Percentiles rank a stretch among this genome's conserved stretches.
These are phyloP conservation scores for Lathyrus sativus DNA, from an alignment of 306 rosid species.

Conservation along the genomic window DNA sequence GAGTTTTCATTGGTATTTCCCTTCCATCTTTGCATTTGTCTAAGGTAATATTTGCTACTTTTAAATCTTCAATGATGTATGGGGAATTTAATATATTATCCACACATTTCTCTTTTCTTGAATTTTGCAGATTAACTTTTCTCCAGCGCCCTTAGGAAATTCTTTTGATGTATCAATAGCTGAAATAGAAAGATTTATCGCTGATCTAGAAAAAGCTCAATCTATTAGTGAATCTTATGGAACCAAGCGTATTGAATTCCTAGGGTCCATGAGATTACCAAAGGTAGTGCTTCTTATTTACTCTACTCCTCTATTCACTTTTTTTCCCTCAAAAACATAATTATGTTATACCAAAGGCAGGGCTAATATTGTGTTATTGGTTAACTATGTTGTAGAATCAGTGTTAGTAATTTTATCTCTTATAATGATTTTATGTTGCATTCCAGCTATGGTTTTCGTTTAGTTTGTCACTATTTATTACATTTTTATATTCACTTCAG, in stretches of 20 bases:
- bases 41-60: slow-evolving; percentile 56
- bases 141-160: slow-evolving; percentile 60
- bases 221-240: slow-evolving; percentile 43
- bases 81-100: slow-evolving; percentile 8
- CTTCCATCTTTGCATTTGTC: slow-evolving; percentile 56
- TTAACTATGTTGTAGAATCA: not conserved
- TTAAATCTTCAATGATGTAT: slow-evolving; percentile 3
- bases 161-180: slow-evolving; percentile 70
- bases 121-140: slow-evolving; percentile 70
- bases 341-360: too few relatives aligned
- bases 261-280: slow-evolving; percentile 60
- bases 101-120: slow-evolving; percentile 13
- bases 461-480: not conserved
- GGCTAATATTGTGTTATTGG: too few relatives aligned
- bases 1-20: slow-evolving; percentile 78
- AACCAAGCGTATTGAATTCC: slow-evolving; percentile 52
- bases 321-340: slow-evolving; percentile 3
- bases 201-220: slow-evolving; percentile 40
- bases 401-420: not conserved
- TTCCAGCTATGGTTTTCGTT: slow-evolving; percentile 19
- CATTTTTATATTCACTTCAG: slow-evolving; percentile 17
- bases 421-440: slow-evolving; percentile 2
- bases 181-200: slow-evolving; percentile 53
- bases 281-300: slow-evolving; percentile 55
- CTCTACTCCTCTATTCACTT: not conserved